Evolutionary conservation across 352 stramenopile genomes (phyloP), one percentile per base, ranked within the genome.

Genomic region (Phytophthora cactorum): DNA sequence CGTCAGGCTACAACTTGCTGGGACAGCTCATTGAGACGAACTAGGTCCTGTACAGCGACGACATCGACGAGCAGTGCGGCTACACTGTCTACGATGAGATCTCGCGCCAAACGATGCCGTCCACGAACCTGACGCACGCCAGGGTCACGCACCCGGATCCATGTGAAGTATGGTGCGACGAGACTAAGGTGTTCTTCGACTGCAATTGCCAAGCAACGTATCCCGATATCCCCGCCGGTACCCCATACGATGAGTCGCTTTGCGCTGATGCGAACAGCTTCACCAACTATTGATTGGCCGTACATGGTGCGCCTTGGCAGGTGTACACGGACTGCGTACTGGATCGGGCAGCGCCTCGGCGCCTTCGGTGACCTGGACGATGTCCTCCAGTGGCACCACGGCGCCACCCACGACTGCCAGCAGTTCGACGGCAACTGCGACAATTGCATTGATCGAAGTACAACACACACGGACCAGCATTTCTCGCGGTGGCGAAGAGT

Each of bases 401-500:
- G 65, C 56, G 2, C 57, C 62, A 3, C 63, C 58, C 5, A 75
- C 66, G 25, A 60, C 60, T 2, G 60, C 31, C 54, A 71, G 61
- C 44, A 65, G 55, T 1, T 71, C 65, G 27, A 73, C 68, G 3
- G 55, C 53, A 1, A 65, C 68, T 4, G 63, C 68, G 2, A 72
- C 68, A 12, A 27, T 9, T 45, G 47, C 45, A n/a, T 62, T 98
- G 92, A 60, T 98, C 92, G 43, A 98, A 95, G 66, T 97, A 96
- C n/a, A 97, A 59, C 22, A 97, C 81, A 59, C 92, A 98, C 8
- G 92, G 92, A 3, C 91, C 84, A 5, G 90, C 89, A 67, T 85
- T 91, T 50, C 91, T 77, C 5, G 92, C 92, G 3, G 87, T 95
- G 5, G 81, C 74, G 51, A 98, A 98, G 2, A 98, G 77, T 50